Evolutionary conservation across 768 basidiomycete genomes (phyloP).

Genomic region (Tricholoma bakamatsutake): DNA sequence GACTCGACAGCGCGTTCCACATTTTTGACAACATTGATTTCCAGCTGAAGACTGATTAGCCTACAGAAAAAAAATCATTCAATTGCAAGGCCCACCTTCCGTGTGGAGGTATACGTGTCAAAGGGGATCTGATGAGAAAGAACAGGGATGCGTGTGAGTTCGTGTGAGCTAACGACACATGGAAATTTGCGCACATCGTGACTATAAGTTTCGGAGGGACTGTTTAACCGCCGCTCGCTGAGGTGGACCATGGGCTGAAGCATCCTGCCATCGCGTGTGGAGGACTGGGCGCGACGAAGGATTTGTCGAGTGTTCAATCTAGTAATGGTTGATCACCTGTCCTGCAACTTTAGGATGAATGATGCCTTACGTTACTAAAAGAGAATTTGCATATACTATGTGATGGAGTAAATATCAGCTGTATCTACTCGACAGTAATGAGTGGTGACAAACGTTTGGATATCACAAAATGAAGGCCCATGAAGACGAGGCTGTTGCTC

Average conservation of each 20-base stretch:
- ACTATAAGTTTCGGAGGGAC: not conserved
- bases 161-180: not conserved
- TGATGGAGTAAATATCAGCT: not conserved
- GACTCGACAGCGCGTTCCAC: not conserved
- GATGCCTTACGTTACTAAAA: constrained; percentile 3
- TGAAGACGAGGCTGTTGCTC: constrained; percentile 4
- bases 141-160: not conserved
- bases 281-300: not conserved
- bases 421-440: not conserved
- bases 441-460: constrained; percentile 1
- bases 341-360: not conserved
- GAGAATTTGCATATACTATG: constrained; percentile 7
- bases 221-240: not conserved
- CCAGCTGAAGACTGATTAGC: not conserved
- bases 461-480: constrained; percentile 9
- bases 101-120: not conserved
- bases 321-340: not conserved
- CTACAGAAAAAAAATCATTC: not conserved
- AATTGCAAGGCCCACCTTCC: not conserved
- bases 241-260: not conserved
- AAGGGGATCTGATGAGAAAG: not conserved
- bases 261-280: not conserved
- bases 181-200: not conserved
- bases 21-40: constrained; percentile 3
- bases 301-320: constrained; percentile 2